Conservation (phyloP, 2,329 filamentous ascomycete genomes). For the Nigrospora osmanthi region DNA sequence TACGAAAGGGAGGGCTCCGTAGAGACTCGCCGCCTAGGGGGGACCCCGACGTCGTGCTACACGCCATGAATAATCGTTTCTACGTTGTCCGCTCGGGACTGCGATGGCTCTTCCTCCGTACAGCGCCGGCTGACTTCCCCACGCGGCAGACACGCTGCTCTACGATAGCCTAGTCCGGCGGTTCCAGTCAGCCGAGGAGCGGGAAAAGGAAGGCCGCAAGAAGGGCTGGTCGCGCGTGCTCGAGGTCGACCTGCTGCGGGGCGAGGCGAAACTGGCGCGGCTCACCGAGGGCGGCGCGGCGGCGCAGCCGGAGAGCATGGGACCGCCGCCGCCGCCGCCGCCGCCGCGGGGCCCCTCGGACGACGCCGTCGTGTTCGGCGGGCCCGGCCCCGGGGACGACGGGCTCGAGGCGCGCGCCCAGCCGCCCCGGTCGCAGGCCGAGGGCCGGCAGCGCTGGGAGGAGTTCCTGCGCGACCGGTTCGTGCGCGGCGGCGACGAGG, state of each 20-base stretch:
- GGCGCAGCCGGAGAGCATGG: not conserved
- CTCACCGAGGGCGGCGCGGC: constrained; percentile 21
- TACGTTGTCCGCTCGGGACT: too few species aligned
- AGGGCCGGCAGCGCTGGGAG: constrained; percentile 62
- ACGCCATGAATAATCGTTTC: too few species aligned
- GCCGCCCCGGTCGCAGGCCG: constrained; percentile 46
- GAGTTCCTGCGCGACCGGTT: constrained; percentile 69
- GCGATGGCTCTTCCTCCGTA: too few species aligned
- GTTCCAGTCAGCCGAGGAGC: constrained; percentile 67
- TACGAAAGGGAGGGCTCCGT: too few species aligned
- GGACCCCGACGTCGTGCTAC: too few species aligned
- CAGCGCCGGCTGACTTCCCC: not conserved
- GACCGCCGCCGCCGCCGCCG: too few species aligned
- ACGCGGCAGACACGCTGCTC: constrained; percentile 58
- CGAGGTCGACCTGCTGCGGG: constrained; percentile 68
- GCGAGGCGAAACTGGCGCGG: constrained; percentile 66
- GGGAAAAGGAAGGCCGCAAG: constrained; percentile 61
- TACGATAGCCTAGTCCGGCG: constrained; percentile 75
- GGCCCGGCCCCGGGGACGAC: constrained; percentile 29
- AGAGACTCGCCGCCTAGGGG: too few species aligned
- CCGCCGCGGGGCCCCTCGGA: not conserved
- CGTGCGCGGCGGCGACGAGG: constrained; percentile 63
- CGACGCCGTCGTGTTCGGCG: not conserved
- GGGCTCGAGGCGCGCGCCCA: constrained; percentile 24
- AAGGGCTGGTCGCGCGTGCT: constrained; percentile 76